Conservation (phyloP, 257 asterid species). For the Leptodermis oblonga region DNA sequence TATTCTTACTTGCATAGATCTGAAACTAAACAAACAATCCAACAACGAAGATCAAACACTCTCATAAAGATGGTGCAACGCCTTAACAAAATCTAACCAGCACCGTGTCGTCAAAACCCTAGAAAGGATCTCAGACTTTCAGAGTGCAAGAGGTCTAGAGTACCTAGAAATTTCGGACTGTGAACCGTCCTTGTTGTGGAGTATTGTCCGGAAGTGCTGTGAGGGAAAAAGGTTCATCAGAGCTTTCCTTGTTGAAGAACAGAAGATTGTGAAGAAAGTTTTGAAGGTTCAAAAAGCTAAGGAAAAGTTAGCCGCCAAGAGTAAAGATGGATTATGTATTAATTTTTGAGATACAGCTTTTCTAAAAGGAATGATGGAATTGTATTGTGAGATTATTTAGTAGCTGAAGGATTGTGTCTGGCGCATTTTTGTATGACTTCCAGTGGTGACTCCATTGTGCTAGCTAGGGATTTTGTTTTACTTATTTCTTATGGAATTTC, state of each 20-base stretch:
- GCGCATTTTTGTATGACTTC: constrained; percentile 7
- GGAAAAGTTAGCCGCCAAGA: constrained; percentile 60
- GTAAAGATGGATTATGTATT: constrained; percentile 28
- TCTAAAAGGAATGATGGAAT: constrained; percentile 2
- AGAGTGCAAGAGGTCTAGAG: constrained; percentile 71
- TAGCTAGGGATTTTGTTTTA: constrained; percentile 15
- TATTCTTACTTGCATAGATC: too few species aligned
- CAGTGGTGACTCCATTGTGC: background rate
- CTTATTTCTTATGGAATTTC: background rate
- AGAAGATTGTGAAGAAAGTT: constrained; percentile 79
- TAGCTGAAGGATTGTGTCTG: constrained; percentile 5
- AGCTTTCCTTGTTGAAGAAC: constrained; percentile 76
- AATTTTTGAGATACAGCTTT: constrained; percentile 25
- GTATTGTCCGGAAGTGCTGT: constrained; percentile 52
- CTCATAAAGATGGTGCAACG: constrained; percentile 91
- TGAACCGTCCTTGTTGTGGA: constrained; percentile 76
- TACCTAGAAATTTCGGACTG: constrained; percentile 71
- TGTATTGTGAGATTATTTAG: constrained; percentile 25
- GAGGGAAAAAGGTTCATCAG: constrained; percentile 74
- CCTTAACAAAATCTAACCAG: constrained; percentile 73
- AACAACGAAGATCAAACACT: too few species aligned
- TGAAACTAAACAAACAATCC: too few species aligned
- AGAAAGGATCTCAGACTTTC: constrained; percentile 77
- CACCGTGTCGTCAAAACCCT: constrained; percentile 84
- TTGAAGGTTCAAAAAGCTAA: constrained; percentile 77